Base-by-base conservation (phyloP, 805 yeast genomes). In the Nakazawaea laoshanensis region DNA sequence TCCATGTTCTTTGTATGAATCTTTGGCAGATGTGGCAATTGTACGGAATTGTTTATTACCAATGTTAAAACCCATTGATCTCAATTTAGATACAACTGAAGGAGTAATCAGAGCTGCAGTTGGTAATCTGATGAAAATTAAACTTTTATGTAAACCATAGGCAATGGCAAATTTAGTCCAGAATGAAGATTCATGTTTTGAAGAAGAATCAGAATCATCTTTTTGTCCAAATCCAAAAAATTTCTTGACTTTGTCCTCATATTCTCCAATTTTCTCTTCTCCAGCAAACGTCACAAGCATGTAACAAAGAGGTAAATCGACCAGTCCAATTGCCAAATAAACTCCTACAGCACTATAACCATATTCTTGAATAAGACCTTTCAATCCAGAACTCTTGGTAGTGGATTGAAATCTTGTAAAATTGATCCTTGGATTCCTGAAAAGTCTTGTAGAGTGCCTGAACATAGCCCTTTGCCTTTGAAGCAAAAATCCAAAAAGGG, bases 91-190 rank as follows among this genome's bases (percentile, higher is more conserved):
- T 4, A 86, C 95, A 2, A 86, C 67, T 2, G 74, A 50, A 5
- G 98, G 98, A 0, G 96, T 87, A 9, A 88, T 69, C 2, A 95
- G 94, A 0, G 96, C 96, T 1, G 96, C 81, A 19, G 86, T 54
- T 10, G 98, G 98, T 4, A 92, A 61, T 41, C 98, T 70, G 26
- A 92, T 69, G 39, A 89, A 73, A 16, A 89, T 70, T 41, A 92
- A 65, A 4, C 88, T 73, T 59, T 92, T 92, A 62, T 92, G 97
- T 29, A 92, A 61, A 3, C 95, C 95, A 52, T 92, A 92, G 0
- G 97, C 97, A 33, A 92, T 70, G 9, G 83, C 77, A 44, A 86
- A 74, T 55, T 89, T 96, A 0, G 96, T 81, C 67, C 84, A 51
- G 49, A 86, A 52, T 36, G 77, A 26, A 6, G 55, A 49, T 14